phyloP scores from a whole-genome alignment of 371 early-diverging fungal genomes.

The Blakeslea trispora region DNA sequence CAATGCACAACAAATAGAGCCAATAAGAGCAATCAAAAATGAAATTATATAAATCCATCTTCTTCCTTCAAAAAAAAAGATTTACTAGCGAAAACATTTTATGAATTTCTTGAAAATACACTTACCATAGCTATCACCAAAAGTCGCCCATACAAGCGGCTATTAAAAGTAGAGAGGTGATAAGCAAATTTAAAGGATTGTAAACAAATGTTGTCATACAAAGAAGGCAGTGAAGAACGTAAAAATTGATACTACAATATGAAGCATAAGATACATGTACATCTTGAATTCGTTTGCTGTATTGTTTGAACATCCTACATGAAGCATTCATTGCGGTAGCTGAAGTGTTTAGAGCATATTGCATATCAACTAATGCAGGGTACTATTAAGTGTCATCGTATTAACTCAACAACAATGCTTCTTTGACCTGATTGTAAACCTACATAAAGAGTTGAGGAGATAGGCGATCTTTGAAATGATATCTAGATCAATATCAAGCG shows the following conservation, averaged over 20 bases:
- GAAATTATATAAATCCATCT: conserved; percentile 44
- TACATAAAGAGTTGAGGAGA: conserved; percentile 40
- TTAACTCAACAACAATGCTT: background rate
- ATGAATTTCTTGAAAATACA: background rate
- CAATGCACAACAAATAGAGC: conserved; percentile 36
- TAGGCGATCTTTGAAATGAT: conserved; percentile 23
- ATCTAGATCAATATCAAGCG: too few relatives aligned
- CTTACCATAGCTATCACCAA: conserved; percentile 36
- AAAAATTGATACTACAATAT: conserved; percentile 28
- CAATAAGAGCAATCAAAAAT: conserved; percentile 32
- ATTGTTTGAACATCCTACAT: conserved; percentile 14
- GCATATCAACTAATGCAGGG: conserved; percentile 39
- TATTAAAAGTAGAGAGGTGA: conserved; percentile 1
- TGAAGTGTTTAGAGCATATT: conserved; percentile 35
- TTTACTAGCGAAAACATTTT: background rate
- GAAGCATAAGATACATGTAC: conserved; percentile 2
- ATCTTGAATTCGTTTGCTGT: background rate
- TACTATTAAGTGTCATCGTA: conserved; percentile 19
- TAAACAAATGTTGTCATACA: conserved; percentile 17
- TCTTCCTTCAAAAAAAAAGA: conserved; percentile 28
- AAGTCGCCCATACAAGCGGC: conserved; percentile 43
- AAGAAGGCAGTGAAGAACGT: conserved; percentile 38
- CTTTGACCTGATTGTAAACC: background rate
- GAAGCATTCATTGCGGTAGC: conserved; percentile 48
- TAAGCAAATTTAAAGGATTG: background rate